phyloP scores from a whole-genome alignment of 306 rosid genomes.

The Citrullus mucosospermus region DNA sequence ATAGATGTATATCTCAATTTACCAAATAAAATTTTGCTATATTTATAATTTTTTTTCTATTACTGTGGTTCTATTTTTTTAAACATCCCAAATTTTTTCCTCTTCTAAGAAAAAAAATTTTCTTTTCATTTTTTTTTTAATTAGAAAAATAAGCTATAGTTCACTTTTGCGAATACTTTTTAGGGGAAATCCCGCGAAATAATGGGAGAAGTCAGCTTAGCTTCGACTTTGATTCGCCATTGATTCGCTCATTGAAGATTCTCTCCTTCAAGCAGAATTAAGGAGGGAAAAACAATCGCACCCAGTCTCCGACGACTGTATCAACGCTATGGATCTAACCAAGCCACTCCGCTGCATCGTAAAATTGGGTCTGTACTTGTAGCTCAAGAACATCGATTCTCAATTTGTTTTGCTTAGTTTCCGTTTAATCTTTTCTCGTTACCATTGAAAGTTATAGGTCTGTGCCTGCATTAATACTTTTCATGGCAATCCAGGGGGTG shows the following conservation, averaged over 20 bases:
- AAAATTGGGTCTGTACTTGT: constrained; percentile 41
- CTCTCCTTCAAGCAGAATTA: constrained; percentile 6
- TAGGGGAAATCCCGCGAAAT: background rate
- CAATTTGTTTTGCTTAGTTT: background rate
- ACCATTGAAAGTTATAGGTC: background rate
- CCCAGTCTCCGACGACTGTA: background rate
- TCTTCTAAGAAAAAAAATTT: too few relatives aligned
- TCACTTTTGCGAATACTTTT: too few relatives aligned
- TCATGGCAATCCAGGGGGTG: constrained; percentile 42
- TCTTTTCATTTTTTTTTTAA: too few relatives aligned
- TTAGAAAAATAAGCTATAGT: too few relatives aligned
- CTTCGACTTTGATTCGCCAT: background rate
- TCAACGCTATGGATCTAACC: constrained; percentile 12
- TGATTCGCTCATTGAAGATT: background rate
- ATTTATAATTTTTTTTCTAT: too few relatives aligned
- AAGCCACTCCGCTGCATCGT: constrained; percentile 72
- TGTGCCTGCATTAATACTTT: background rate
- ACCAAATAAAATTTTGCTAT: too few relatives aligned
- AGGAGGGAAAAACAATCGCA: constrained; percentile 12
- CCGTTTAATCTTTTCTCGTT: background rate
- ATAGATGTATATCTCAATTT: too few relatives aligned
- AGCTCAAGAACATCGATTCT: background rate
- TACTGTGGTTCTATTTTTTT: too few relatives aligned
- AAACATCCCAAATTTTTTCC: too few relatives aligned
- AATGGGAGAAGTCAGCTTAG: background rate